Base-by-base conservation (phyloP, 495 filamentous ascomycete species). In the Aspergillus bertholletiae region DNA sequence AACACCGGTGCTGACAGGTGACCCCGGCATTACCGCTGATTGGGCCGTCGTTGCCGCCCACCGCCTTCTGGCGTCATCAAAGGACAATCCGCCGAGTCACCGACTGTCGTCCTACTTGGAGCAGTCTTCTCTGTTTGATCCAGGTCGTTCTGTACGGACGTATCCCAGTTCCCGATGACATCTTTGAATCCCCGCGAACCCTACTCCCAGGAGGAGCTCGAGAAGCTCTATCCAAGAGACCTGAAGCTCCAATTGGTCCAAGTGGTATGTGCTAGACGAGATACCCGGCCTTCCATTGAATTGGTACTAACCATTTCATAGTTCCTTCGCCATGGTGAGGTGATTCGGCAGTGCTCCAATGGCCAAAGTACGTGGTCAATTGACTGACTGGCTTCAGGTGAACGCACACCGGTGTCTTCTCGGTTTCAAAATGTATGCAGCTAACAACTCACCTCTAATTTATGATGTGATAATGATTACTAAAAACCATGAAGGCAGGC, bases 231-330 rank as follows among this genome's bases (percentile, higher is more conserved):
- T 75, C 94, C 94, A 0, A 64, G 81, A 37, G 75, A 75, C 15
- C 75, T 98, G 46, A 80, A 95, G 68, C 84, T 98, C 18, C 88
- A 92, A 66, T 77, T 90, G 35, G 94, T 98, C 11, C 94, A 98
- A 69, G 78, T 98, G 56, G 84, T 88, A 74, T 57, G 81, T 76
- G 6, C 34, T 15, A 37, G 13, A 37, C 13, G 13, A 37, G 8
- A 28, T 28, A 28, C 4, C 26, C 4, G 4, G 8, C 8, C 21
- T 34, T 22, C 23, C 28, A 49, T 51, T 54, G 46, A 30, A 26
- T 18, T 8, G 28, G 50, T 18, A 23, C 49, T 44, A 23, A 49
- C 44, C 44, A 51, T 26, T 51, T 1, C 18, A 51, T 49, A 83
- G 82, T 82, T 95, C 54, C 84, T 97, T 56, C 88, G 92, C 48